Evolutionary conservation across 768 basidiomycete species (phyloP).

Genomic region (Psilocybe cubensis): DNA sequence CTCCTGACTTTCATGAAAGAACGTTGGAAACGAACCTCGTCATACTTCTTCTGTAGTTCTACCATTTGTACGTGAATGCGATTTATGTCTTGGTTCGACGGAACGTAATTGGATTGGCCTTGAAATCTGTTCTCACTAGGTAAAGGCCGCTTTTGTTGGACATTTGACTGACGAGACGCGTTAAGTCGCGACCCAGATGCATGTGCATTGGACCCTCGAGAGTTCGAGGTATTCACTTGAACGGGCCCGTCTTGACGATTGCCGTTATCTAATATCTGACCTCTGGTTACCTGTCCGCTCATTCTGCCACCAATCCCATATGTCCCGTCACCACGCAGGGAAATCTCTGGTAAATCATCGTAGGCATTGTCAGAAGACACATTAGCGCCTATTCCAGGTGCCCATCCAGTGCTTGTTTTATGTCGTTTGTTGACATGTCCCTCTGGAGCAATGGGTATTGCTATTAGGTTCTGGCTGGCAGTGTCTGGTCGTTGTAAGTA

Average conservation of each 20-base stretch:
- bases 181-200: slow-evolving; percentile 6
- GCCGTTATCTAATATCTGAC: not conserved
- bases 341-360: slow-evolving; percentile 67
- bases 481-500: slow-evolving; percentile 30
- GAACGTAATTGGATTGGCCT: not conserved
- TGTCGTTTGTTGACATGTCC: slow-evolving; percentile 53
- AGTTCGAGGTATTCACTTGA: not conserved
- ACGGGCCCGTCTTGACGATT: not conserved
- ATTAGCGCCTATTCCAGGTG: slow-evolving; percentile 31
- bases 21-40: slow-evolving; percentile 43
- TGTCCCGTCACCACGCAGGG: slow-evolving; percentile 58
- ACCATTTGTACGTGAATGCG: slow-evolving; percentile 27
- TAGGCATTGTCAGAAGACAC: slow-evolving; percentile 36
- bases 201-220: slow-evolving; percentile 1
- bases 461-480: slow-evolving; percentile 14
- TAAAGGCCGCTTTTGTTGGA: slow-evolving; percentile 7
- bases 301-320: slow-evolving; percentile 42
- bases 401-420: slow-evolving; percentile 53
- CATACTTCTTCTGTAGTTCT: slow-evolving; percentile 39
- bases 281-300: not conserved
- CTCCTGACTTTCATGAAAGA: slow-evolving; percentile 5
- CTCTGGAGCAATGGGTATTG: slow-evolving; percentile 28
- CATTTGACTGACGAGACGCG: not conserved
- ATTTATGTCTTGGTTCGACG: not conserved
- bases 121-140: slow-evolving; percentile 4